Base-by-base conservation (phyloP, 1,284 basidiomycete genomes). In the Crepidotus sp. region DNA sequence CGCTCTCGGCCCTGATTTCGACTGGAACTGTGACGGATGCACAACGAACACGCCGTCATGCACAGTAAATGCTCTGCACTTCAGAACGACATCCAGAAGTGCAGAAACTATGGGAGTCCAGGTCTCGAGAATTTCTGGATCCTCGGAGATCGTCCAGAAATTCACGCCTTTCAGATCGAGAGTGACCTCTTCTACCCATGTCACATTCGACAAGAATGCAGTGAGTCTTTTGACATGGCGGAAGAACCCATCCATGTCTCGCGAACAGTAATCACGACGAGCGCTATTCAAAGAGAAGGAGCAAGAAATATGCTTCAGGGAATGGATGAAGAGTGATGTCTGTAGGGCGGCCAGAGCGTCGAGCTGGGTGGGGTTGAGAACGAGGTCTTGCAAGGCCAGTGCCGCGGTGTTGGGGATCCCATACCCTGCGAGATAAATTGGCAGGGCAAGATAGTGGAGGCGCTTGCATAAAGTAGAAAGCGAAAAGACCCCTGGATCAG, bases 361-460 rank as follows among this genome's bases (percentile, higher is more conserved):
- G 43, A 42, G 8, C 51, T 56, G 19, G 34, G 41, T 7, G 54
- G 39, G 17, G 47, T 39, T 14, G 7, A 60, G 42, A 15, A 55
- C 42, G 27, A 59, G 53, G 29, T 55, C 52, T 22, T 54, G 48
- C 3, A 45, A 36, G 34, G 51, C 50, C 4, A 54, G 46, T 8
- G 45, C 45, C 18, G 53, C 42, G 10, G 52, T 46, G 10, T 55
- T 46, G 13, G 54, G 51, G 7, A 49, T 45, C 10, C 40, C 45
- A 31, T 47, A 30, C 9, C 17, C 39, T n/a, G 54, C 49, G 18
- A 63, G 55, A 43, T 58, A 60, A 11, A 57, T 31, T 0, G 57
- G 55, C 0, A 61, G 51, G 1, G 56, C 54, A 21, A 60, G 50
- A 44, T 54, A 46, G 50, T 63, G 57, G 1, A 62, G 36, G 17